Base-by-base conservation (phyloP, 1,139 yeast genomes). In the Hyphopichia fennica region DNA sequence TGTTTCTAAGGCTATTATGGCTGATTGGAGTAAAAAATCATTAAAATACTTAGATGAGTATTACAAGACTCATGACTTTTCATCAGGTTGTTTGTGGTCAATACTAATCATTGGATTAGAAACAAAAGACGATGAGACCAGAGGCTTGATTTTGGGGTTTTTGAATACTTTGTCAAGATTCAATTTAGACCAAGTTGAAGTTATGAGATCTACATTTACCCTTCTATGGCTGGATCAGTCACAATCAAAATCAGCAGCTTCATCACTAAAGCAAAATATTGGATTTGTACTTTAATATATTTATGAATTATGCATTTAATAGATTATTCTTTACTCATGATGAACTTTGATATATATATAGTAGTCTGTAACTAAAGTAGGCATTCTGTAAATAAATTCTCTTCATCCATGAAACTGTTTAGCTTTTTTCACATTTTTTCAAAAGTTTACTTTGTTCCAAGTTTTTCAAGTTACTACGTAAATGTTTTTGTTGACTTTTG, bases 21-120 rank as follows among this genome's bases (percentile, higher is more conserved):
- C 17, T 15, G 29, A 33, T 3, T 38, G 30, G 25, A 22, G 20
- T 9, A 15, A 25, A 23, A 33, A 38, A 14, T 36, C 29, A 6
- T 11, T 38, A 6, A 27, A 38, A 17, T 15, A 15, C 4, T 16
- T 38, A 9, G 32, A 23, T 15, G 20, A 25, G 11, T 38, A 38
- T 14, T 38, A 20, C 14, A 17, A 23, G 10, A 22, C 4, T 16
- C 19, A 38, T 17, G 27, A 14, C 11, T 38, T 32, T 18, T 20
- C 40, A 2, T 32, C 40, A 17, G 40, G 40, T 4, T 38, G 29
- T 18, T 19, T 38, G 16, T 38, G 40, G 40, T 33, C 40, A 4
- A 23, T 38, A 7, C 6, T 31, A n/a, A 17, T 38, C 4, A 33
- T 38, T 15, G 40, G 40, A 2, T 11, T 32, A 11, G 19, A 25